Percentiles rank a stretch among this genome's conserved stretches.
Conservation (phyloP, 2,329 filamentous ascomycete genomes). For the Diaporthe eres region DNA sequence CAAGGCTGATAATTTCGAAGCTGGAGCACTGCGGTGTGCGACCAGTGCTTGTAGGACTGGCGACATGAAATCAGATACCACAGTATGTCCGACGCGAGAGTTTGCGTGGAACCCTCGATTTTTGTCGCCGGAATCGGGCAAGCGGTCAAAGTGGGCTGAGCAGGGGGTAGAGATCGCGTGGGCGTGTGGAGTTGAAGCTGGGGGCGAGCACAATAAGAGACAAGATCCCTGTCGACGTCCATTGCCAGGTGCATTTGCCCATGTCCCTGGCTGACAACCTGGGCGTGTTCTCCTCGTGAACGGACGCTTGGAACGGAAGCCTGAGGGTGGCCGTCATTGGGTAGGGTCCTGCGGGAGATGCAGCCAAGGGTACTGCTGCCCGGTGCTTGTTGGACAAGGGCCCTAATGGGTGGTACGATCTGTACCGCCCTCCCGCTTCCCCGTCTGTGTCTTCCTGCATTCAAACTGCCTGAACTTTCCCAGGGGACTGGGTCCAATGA, state of each 20-base stretch:
- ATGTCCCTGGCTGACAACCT: conserved; percentile 27
- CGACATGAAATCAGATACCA: background rate
- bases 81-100: conserved; percentile 8
- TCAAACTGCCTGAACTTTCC: conserved; percentile 35
- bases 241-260: conserved; percentile 7
- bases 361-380: conserved; percentile 27
- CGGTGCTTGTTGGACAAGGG: conserved; percentile 32
- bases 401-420: conserved; percentile 37
- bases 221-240: conserved; percentile 21
- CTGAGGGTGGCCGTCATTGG: conserved; percentile 21
- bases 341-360: conserved; percentile 29
- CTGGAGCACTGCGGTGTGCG: background rate
- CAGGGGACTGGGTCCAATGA: conserved; percentile 38
- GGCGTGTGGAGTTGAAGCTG: conserved; percentile 35
- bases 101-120: conserved; percentile 11
- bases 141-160: conserved; percentile 32
- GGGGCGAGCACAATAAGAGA: conserved; percentile 14
- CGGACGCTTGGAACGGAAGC: conserved; percentile 17
- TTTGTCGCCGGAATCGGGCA: conserved; percentile 36
- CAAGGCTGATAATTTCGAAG: background rate
- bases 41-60: background rate
- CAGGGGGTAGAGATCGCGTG: conserved; percentile 41
- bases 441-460: conserved; percentile 34
- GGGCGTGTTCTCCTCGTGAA: conserved; percentile 16
- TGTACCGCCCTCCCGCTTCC: conserved; percentile 36